Evolutionary conservation across 2,329 filamentous ascomycete genomes (phyloP).

Genomic region (Pseudocercospora pini-densiflorae): DNA sequence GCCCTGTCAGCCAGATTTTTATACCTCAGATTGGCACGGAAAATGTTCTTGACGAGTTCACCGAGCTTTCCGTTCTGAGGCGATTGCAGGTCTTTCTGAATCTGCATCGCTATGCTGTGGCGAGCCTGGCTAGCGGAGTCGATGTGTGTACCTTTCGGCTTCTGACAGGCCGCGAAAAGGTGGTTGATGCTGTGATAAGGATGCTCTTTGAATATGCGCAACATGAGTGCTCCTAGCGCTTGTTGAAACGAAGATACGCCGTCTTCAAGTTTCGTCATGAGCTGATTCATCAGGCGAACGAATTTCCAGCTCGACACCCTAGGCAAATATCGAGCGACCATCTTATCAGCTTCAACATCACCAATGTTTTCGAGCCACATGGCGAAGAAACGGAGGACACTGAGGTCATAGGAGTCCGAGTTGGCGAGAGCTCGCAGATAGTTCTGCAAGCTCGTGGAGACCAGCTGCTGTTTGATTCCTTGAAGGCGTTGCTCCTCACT

Average conservation of each 20-base stretch:
- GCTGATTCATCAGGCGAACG: slow-evolving; percentile 89
- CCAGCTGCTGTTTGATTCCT: slow-evolving; percentile 76
- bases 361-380: slow-evolving; percentile 85
- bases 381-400: slow-evolving; percentile 88
- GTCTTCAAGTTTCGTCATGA: slow-evolving; percentile 87
- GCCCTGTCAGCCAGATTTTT: slow-evolving; percentile 67
- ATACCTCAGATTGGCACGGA: slow-evolving; percentile 72
- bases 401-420: slow-evolving; percentile 86
- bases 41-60: slow-evolving; percentile 71
- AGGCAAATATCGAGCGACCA: slow-evolving; percentile 71
- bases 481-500: slow-evolving; percentile 81
- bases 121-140: slow-evolving; percentile 77
- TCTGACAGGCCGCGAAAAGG: slow-evolving; percentile 71
- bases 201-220: slow-evolving; percentile 86
- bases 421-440: slow-evolving; percentile 84
- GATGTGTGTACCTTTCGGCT: slow-evolving; percentile 53
- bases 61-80: slow-evolving; percentile 52
- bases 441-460: slow-evolving; percentile 89
- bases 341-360: slow-evolving; percentile 72
- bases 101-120: slow-evolving; percentile 70
- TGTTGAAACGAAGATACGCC: slow-evolving; percentile 73
- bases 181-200: slow-evolving; percentile 98
- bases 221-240: slow-evolving; percentile 73
- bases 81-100: slow-evolving; percentile 63
- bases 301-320: slow-evolving; percentile 90